Conservation (phyloP, 371 early-diverging fungal genomes). For the Lichtheimia hyalospora region DNA sequence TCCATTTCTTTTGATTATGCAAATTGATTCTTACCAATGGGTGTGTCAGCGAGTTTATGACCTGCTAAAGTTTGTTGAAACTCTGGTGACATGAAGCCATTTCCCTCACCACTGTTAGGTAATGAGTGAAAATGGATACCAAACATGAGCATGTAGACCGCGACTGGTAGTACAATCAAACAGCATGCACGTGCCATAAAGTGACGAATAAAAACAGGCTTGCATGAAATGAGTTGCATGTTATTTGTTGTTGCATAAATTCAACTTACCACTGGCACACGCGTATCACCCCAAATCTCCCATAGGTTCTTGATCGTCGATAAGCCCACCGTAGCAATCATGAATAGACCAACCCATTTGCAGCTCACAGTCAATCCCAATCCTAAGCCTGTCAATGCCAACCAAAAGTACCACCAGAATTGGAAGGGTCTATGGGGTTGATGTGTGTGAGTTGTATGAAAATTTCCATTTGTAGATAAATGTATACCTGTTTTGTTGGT, state of each 20-base stretch:
- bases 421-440: conserved; percentile 64
- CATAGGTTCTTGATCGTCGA: conserved; percentile 89
- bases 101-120: conserved; percentile 88
- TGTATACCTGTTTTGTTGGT: conserved; percentile 56
- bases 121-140: conserved; percentile 86
- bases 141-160: conserved; percentile 87
- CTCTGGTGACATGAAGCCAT: conserved; percentile 90
- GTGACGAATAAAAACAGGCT: conserved; percentile 70
- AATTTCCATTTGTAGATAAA: not conserved
- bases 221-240: not conserved
- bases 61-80: conserved; percentile 91
- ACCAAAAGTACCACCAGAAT: conserved; percentile 76
- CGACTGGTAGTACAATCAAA: conserved; percentile 84
- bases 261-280: conserved; percentile 49
- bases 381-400: conserved; percentile 69
- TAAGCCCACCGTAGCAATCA: conserved; percentile 82
- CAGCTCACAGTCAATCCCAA: conserved; percentile 70
- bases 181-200: conserved; percentile 73
- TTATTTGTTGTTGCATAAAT: not conserved
- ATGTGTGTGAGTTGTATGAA: not conserved
- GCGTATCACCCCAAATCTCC: conserved; percentile 82
- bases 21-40: conserved; percentile 31
- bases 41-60: conserved; percentile 62
- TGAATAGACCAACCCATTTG: conserved; percentile 95
- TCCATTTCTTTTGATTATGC: not conserved